Percentiles rank a stretch among this genome's conserved stretches.
These are phyloP conservation scores for Euphorbia pulcherrima DNA, from an alignment of 345 rosid genomes.

Conservation along the genomic window DNA sequence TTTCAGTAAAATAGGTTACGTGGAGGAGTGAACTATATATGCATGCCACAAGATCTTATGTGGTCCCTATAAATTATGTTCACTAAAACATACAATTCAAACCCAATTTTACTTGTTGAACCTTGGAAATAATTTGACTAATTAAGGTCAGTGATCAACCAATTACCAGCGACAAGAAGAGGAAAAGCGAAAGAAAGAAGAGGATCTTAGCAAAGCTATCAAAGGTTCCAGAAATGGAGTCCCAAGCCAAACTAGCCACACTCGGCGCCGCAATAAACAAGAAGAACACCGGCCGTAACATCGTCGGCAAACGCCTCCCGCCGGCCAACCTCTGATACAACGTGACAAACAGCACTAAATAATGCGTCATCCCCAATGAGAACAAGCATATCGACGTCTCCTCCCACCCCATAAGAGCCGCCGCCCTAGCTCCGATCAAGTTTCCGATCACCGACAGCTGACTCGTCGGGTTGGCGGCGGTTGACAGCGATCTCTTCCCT, in stretches of 20 bases:
- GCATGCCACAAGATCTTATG: slow-evolving; percentile 5
- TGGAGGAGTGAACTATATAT: not conserved
- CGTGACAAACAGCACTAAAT: slow-evolving; percentile 29
- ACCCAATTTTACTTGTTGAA: slow-evolving; percentile 5
- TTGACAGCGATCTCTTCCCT: slow-evolving; percentile 29
- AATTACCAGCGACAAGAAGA: slow-evolving; percentile 24
- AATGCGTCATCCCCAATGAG: slow-evolving; percentile 26
- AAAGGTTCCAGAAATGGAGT: slow-evolving; percentile 22
- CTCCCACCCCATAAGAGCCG: slow-evolving; percentile 26
- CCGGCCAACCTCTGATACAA: slow-evolving; percentile 22
- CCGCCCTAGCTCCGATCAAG: slow-evolving; percentile 29
- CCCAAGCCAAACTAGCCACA: slow-evolving; percentile 31
- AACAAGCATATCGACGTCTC: slow-evolving; percentile 28
- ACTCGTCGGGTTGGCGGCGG: slow-evolving; percentile 27
- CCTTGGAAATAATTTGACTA: not conserved
- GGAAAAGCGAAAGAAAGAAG: slow-evolving; percentile 30
- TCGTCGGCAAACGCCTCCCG: slow-evolving; percentile 19
- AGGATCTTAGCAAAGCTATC: slow-evolving; percentile 27
- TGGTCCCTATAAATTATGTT: slow-evolving; percentile 9
- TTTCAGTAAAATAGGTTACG: not conserved
- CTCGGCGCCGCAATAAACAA: slow-evolving; percentile 30
- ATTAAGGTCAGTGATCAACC: too few species aligned
- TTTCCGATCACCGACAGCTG: slow-evolving; percentile 30
- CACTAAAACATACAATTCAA: slow-evolving; percentile 5
- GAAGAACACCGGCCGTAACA: slow-evolving; percentile 31